Conservation (phyloP, 805 yeast genomes). For the Lachancea dasiensis region DNA sequence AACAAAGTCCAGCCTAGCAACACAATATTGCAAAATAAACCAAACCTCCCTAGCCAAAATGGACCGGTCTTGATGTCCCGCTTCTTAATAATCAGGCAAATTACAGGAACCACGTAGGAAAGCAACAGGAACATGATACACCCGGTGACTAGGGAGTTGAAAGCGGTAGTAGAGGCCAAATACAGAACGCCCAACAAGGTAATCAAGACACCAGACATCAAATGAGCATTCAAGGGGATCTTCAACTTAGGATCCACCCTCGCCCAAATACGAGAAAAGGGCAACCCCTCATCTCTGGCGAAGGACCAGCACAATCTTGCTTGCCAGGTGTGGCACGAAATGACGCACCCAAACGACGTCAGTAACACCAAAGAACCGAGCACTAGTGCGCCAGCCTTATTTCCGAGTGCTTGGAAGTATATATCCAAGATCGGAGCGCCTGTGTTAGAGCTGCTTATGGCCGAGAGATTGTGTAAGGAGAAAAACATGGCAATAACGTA, state of each 20-base stretch:
- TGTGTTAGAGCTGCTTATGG: conserved; percentile 42
- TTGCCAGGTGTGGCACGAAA: conserved; percentile 67
- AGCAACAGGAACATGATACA: conserved; percentile 56
- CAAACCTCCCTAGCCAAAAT: conserved; percentile 57
- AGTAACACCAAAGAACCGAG: conserved; percentile 47
- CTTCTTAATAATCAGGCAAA: conserved; percentile 40
- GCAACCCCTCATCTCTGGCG: conserved; percentile 64
- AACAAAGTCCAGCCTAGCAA: conserved; percentile 53
- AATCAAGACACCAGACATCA: conserved; percentile 48
- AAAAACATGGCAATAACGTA: conserved; percentile 56
- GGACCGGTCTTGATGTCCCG: conserved; percentile 52
- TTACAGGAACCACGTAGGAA: conserved; percentile 53
- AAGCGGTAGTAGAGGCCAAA: conserved; percentile 62
- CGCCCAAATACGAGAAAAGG: conserved; percentile 50
- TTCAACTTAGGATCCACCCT: conserved; percentile 47
- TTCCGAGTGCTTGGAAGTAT: conserved; percentile 50
- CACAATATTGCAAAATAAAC: conserved; percentile 45
- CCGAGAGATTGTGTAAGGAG: conserved; percentile 49
- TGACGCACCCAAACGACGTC: conserved; percentile 58
- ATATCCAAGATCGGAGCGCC: conserved; percentile 65
- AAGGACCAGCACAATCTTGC: conserved; percentile 69
- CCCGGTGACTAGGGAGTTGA: conserved; percentile 58
- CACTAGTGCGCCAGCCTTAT: conserved; percentile 52
- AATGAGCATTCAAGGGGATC: conserved; percentile 57
- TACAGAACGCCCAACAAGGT: conserved; percentile 54